Evolutionary conservation across 106 monocot species (phyloP).

Genomic region (Dioscorea zingiberensis): DNA sequence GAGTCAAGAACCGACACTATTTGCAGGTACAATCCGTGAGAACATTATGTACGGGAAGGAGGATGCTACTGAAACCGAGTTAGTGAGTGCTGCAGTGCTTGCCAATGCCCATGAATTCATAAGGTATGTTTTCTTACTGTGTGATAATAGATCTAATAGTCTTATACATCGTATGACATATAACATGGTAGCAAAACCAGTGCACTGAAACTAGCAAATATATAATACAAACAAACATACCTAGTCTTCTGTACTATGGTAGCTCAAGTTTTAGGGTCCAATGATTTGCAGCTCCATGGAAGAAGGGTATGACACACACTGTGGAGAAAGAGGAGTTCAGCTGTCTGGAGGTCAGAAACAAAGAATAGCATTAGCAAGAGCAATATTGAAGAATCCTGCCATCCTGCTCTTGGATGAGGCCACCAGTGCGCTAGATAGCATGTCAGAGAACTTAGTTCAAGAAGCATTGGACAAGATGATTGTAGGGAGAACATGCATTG

Average conservation of each 20-base stretch:
- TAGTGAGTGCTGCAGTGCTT: slow-evolving; percentile 16
- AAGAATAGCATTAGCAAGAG: slow-evolving; percentile 26
- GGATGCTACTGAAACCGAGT: slow-evolving; percentile 10
- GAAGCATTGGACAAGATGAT: slow-evolving; percentile 30
- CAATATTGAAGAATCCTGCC: slow-evolving; percentile 22
- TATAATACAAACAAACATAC: too few relatives aligned
- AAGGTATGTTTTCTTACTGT: background rate
- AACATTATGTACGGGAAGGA: slow-evolving; percentile 33
- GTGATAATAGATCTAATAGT: background rate
- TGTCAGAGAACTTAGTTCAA: slow-evolving; percentile 31
- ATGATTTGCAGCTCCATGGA: slow-evolving; percentile 13
- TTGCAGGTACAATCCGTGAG: slow-evolving; percentile 24
- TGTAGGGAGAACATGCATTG: slow-evolving; percentile 23
- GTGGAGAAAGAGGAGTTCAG: slow-evolving; percentile 28
- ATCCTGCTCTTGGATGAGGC: slow-evolving; percentile 40
- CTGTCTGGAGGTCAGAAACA: slow-evolving; percentile 48
- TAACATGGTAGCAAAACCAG: background rate
- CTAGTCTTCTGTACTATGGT: too few relatives aligned
- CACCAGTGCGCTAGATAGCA: slow-evolving; percentile 32
- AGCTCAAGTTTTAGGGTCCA: too few relatives aligned
- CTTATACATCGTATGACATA: background rate
- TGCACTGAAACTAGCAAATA: too few relatives aligned
- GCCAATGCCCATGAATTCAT: slow-evolving; percentile 45
- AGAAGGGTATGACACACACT: slow-evolving; percentile 22
- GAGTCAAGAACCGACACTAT: slow-evolving; percentile 31